These are phyloP conservation scores for Pyrrhoderma lamaoense DNA, from an alignment of 1,284 basidiomycete genomes.

Conservation along the genomic window DNA sequence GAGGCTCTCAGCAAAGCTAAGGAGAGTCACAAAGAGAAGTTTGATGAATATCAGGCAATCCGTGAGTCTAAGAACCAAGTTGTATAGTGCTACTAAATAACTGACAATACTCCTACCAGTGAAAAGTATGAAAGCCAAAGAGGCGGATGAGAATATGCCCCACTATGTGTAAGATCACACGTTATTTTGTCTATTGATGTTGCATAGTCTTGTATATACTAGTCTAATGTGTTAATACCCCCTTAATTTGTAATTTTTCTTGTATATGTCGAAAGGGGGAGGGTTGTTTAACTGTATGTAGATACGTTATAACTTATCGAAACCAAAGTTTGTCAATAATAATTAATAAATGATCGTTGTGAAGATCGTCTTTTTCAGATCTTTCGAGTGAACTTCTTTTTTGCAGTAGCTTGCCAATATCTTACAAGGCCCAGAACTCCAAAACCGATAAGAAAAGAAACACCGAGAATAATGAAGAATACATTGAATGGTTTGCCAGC, in stretches of 20 bases:
- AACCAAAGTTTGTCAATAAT: not conserved
- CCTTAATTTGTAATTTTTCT: not conserved
- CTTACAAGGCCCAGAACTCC: conserved; percentile 39
- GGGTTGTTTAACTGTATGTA: not conserved
- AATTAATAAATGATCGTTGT: not conserved
- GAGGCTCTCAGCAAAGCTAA: conserved; percentile 11
- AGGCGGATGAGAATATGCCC: not conserved
- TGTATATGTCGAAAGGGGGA: too few species aligned
- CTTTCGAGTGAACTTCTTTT: conserved; percentile 26
- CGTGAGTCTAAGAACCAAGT: conserved; percentile 3
- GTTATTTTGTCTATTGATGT: not conserved
- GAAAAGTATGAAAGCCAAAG: conserved; percentile 4
- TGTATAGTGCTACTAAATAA: too few species aligned
- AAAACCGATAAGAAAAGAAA: conserved; percentile 33
- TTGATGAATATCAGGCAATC: conserved; percentile 7
- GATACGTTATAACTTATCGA: too few species aligned
- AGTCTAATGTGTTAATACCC: not conserved
- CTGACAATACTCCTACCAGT: too few species aligned
- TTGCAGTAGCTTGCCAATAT: conserved; percentile 52
- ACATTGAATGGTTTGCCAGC: conserved; percentile 27
- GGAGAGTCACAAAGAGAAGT: conserved; percentile 5
- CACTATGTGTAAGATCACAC: conserved; percentile 8
- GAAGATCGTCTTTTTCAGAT: conserved; percentile 3
- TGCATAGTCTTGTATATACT: not conserved
- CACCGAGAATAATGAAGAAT: conserved; percentile 44